Evolutionary conservation across 352 stramenopile species (phyloP).

Genomic region (Phytophthora aleatoria): DNA sequence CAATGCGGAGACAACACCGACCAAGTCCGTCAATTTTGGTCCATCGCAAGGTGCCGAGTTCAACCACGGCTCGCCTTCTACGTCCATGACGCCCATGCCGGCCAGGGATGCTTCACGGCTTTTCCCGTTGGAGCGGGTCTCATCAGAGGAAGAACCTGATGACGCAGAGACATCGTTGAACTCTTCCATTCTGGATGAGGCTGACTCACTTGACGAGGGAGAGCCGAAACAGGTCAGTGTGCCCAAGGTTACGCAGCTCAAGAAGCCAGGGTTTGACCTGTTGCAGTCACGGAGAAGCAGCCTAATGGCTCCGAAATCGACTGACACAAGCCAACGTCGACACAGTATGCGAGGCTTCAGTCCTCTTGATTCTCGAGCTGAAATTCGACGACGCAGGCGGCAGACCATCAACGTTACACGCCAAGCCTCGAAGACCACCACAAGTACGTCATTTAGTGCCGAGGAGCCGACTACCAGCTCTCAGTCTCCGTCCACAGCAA

Average conservation of each 20-base stretch:
- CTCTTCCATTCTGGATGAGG: conserved; percentile 83
- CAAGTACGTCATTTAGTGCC: conserved; percentile 10
- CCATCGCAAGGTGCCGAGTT: conserved; percentile 81
- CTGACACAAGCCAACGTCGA: conserved; percentile 46
- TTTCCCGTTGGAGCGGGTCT: conserved; percentile 63
- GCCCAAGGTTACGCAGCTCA: conserved; percentile 9
- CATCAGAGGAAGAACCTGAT: conserved; percentile 55
- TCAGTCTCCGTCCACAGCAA: conserved; percentile 15
- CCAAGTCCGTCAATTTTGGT: conserved; percentile 86
- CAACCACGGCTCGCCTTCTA: conserved; percentile 77
- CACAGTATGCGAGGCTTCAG: conserved; percentile 79
- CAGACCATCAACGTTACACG: conserved; percentile 41
- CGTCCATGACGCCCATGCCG: conserved; percentile 87
- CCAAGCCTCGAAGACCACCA: conserved; percentile 9
- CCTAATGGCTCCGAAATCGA: conserved; percentile 31
- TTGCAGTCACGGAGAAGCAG: conserved; percentile 37
- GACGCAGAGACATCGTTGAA: conserved; percentile 86
- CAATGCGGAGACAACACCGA: conserved; percentile 60
- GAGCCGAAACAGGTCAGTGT: conserved; percentile 41
- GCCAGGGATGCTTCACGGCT: conserved; percentile 59
- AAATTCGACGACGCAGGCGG: conserved; percentile 56
- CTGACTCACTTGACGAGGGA: conserved; percentile 55
- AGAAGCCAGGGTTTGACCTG: conserved; percentile 37
- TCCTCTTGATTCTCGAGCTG: conserved; percentile 77
- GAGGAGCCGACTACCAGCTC: conserved; percentile 12